These are phyloP conservation scores for Magnolia changhungtana DNA, from an alignment of 164 flowering plant genomes.

Conservation along the genomic window DNA sequence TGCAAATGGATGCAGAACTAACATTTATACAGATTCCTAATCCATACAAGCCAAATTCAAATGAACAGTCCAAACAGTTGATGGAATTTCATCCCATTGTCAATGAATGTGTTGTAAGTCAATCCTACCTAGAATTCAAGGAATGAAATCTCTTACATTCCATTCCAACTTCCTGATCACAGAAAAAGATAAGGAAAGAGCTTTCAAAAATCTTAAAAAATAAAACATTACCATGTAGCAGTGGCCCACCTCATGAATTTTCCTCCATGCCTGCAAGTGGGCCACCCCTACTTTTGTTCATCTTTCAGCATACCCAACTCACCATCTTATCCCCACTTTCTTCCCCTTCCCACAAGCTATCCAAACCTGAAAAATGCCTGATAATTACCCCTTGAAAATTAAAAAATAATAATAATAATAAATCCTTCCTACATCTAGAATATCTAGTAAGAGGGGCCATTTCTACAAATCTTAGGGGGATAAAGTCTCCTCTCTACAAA, in stretches of 20 bases:
- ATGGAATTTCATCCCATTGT: neutral
- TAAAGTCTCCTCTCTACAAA: slow-evolving; percentile 13
- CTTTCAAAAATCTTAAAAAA: slow-evolving; percentile 5
- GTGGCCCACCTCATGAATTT: slow-evolving; percentile 27
- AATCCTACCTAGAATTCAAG: slow-evolving; percentile 23
- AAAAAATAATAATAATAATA: neutral
- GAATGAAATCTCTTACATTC: slow-evolving; percentile 5
- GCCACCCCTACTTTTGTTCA: slow-evolving; percentile 20
- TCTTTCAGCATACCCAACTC: slow-evolving; percentile 24
- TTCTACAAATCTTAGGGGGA: neutral
- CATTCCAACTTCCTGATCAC: neutral
- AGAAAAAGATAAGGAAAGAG: neutral
- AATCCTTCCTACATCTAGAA: slow-evolving; percentile 16
- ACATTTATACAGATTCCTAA: neutral
- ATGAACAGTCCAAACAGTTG: neutral
- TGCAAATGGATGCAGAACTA: neutral
- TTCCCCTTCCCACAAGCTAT: slow-evolving; percentile 29
- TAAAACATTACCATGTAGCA: slow-evolving; percentile 4
- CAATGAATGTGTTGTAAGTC: slow-evolving; percentile 32
- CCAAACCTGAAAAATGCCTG: slow-evolving; percentile 18
- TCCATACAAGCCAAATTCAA: neutral
- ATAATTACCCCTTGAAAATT: slow-evolving; percentile 9
- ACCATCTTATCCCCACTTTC: slow-evolving; percentile 36
- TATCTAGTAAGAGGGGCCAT: slow-evolving; percentile 11
- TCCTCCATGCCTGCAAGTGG: slow-evolving; percentile 24